phyloP scores from a whole-genome alignment of 1,284 basidiomycete genomes.

The Cryptococcus sp. region DNA sequence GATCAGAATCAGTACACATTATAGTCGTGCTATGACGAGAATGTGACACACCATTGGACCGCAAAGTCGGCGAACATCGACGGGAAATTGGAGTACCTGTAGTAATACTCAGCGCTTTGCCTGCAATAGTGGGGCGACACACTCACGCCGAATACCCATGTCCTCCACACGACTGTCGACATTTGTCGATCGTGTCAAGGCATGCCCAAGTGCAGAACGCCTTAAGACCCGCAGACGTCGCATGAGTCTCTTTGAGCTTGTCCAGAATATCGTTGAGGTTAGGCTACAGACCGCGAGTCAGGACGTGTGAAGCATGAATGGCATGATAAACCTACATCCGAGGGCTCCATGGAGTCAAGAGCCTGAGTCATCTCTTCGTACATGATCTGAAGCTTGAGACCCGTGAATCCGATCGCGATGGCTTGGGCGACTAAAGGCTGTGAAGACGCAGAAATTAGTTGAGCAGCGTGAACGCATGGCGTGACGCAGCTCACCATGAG shows the following conservation, averaged over 20 bases:
- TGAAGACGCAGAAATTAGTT: constrained; percentile 9
- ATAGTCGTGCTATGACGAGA: not conserved
- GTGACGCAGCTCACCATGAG: constrained; percentile 49
- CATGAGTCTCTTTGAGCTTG: constrained; percentile 62
- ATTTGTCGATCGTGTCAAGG: constrained; percentile 61
- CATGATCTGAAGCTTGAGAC: constrained; percentile 54
- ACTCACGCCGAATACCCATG: constrained; percentile 60
- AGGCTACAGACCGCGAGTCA: constrained; percentile 23
- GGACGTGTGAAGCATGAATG: too few species aligned
- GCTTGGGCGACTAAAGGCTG: constrained; percentile 60
- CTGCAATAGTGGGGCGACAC: not conserved
- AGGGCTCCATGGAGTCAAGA: constrained; percentile 58
- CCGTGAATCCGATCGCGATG: constrained; percentile 60
- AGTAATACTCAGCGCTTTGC: constrained; percentile 3
- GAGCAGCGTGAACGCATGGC: not conserved
- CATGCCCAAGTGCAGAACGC: constrained; percentile 64
- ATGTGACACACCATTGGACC: constrained; percentile 54
- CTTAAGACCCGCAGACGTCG: constrained; percentile 61
- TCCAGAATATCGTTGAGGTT: constrained; percentile 52
- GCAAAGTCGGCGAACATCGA: constrained; percentile 60
- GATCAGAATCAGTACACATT: not conserved
- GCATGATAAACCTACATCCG: constrained; percentile 40
- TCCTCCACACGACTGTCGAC: constrained; percentile 60
- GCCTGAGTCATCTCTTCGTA: constrained; percentile 56
- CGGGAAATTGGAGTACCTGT: constrained; percentile 58